Conservation (phyloP, 805 yeast species). For the Sugiyamaella chiloensis region DNA sequence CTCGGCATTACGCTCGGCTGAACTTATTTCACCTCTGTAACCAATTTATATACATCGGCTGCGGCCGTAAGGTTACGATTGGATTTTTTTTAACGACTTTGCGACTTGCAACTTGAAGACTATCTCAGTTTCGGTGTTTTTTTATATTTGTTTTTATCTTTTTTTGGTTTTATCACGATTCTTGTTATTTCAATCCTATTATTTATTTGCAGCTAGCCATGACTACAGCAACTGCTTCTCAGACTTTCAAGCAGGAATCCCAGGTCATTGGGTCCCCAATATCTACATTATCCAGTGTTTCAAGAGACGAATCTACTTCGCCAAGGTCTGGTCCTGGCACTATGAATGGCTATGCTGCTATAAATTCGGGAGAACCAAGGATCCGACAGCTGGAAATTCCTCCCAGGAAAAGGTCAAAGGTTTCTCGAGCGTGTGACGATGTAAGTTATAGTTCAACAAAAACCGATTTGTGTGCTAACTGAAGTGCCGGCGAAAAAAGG, state of each 20-base stretch:
- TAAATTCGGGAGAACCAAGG: constrained; percentile 3
- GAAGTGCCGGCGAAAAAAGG: constrained; percentile 43
- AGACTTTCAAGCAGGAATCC: not conserved
- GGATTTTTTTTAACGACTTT: too few relatives aligned
- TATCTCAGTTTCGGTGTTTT: too few relatives aligned
- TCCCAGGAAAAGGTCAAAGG: constrained; percentile 50
- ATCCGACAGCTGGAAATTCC: constrained; percentile 14
- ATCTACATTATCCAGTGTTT: not conserved
- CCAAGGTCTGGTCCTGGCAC: constrained; percentile 5
- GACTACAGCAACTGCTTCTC: constrained; percentile 3
- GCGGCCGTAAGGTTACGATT: too few relatives aligned
- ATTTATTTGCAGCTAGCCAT: not conserved
- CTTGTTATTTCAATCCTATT: not conserved
- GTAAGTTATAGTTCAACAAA: constrained; percentile 25
- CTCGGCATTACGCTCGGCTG: too few relatives aligned
- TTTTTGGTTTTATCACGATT: too few relatives aligned
- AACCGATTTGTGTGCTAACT: constrained; percentile 15
- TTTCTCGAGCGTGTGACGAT: constrained; percentile 57
- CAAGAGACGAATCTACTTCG: constrained; percentile 1
- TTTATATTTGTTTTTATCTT: too few relatives aligned
- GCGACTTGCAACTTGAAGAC: too few relatives aligned
- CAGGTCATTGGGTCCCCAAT: not conserved
- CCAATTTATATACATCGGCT: too few relatives aligned
- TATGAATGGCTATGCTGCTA: not conserved
- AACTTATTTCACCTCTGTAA: too few relatives aligned